Conservation (phyloP, 805 yeast species). For the Cyberlindnera xishuangbannaensis region DNA sequence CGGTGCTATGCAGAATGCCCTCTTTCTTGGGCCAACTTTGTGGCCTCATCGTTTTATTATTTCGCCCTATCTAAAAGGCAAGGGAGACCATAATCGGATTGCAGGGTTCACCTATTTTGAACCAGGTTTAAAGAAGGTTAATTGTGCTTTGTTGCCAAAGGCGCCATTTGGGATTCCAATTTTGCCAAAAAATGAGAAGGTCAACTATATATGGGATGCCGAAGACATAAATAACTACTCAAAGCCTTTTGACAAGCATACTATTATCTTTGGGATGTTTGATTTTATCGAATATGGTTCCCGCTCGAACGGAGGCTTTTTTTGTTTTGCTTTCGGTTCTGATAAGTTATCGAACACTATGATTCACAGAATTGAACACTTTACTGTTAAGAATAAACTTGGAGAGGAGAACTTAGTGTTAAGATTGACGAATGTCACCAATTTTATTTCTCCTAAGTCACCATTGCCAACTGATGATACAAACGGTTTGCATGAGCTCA, state of each 20-base stretch:
- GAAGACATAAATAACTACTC: constrained; percentile 10
- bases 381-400: constrained; percentile 8
- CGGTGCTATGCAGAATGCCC: constrained; percentile 17
- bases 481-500: constrained; percentile 21
- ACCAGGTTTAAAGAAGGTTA: constrained; percentile 14
- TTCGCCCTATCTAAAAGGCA: constrained; percentile 13
- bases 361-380: constrained; percentile 21
- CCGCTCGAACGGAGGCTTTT: constrained; percentile 19
- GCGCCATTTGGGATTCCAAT: constrained; percentile 8
- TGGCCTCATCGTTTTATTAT: constrained; percentile 20
- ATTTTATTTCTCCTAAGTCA: constrained; percentile 5
- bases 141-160: constrained; percentile 8
- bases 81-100: constrained; percentile 14
- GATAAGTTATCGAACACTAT: constrained; percentile 11
- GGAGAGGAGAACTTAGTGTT: constrained; percentile 16
- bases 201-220: constrained; percentile 17
- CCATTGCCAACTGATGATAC: constrained; percentile 16
- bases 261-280: constrained; percentile 21
- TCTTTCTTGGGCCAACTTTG: constrained; percentile 21
- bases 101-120: constrained; percentile 17
- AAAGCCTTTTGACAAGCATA: constrained; percentile 11
- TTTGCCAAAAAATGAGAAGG: constrained; percentile 12
- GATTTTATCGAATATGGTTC: constrained; percentile 14
- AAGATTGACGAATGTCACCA: constrained; percentile 17
- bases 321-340: constrained; percentile 17